Evolutionary conservation across 1,284 basidiomycete species (phyloP), one percentile per base, ranked within the genome.

Genomic region (Apiotrichum porosum): DNA sequence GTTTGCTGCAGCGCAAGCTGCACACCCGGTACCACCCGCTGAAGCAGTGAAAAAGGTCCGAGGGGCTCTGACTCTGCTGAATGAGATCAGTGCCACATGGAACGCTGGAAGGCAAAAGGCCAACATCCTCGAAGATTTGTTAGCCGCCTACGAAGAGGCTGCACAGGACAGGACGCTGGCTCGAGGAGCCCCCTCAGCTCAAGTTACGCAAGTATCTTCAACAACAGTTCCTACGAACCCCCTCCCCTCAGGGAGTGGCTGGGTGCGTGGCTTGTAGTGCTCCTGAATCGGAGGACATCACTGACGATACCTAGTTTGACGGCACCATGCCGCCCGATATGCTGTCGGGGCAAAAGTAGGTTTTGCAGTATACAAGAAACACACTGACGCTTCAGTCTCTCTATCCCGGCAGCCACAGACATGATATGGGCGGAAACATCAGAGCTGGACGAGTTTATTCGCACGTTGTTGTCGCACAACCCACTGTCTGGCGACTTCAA

Each of bases 21-120:
- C 28, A 1, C 24, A n/a, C 14, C 49, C 48, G 0, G 30, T 42
- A 4, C 52, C 51, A 19, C 24, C 39, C 2, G 42, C 44, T 0
- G 44, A 34, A 3, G 36, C 49, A 0, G 31, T 54, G 18, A 35
- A 48, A 14, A 48, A 47, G 17, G 49, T 48, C 0, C 38, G 42
- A 18, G 19, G 22, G 21, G 51, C 45, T 21, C 42, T 54, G 1
- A 24, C 18, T 1, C 35, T 48, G 5, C 46, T 54, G 1, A 34
- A 37, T 22, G 39, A 38, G 12, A 48, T 50, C n/a, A 46, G 49
- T 3, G 19, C 21, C 4, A 54, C 52, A 6, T 54, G 52, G 52
- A 24, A 35, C 1, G 42, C 42, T 3, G 49, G 45, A 2, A 30
- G 17, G 12, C 52, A 51, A 21, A 39, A 54, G 33, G 52, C 52